phyloP scores from a whole-genome alignment of 768 basidiomycete genomes.

The Calocybe indica region DNA sequence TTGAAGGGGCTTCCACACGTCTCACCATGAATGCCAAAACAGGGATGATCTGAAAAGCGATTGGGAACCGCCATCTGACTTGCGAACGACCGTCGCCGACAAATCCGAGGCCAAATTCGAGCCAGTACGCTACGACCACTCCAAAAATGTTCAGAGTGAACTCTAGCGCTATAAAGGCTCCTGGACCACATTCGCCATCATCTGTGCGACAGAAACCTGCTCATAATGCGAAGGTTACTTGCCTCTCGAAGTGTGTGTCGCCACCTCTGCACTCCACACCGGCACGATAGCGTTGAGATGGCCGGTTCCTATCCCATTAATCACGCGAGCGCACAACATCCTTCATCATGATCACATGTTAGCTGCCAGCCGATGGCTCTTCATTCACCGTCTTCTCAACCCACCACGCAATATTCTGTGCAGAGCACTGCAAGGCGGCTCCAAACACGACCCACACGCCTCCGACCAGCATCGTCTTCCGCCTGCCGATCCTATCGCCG shows the following conservation, averaged over 20 bases:
- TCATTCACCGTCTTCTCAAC: slow-evolving; percentile 4
- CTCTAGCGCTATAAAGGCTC: slow-evolving; percentile 38
- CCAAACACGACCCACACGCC: slow-evolving; percentile 35
- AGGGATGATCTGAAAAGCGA: slow-evolving; percentile 39
- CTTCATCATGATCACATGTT: slow-evolving; percentile 13
- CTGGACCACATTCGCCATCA: slow-evolving; percentile 9
- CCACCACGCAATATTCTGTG: slow-evolving; percentile 35
- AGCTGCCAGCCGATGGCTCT: background rate
- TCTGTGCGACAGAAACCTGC: background rate
- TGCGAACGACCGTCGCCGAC: slow-evolving; percentile 35
- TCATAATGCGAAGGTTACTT: background rate
- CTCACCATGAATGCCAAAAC: slow-evolving; percentile 32
- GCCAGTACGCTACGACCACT: slow-evolving; percentile 40
- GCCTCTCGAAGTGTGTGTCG: slow-evolving; percentile 36
- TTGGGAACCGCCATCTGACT: slow-evolving; percentile 32
- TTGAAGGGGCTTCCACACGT: background rate
- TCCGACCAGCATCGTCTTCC: slow-evolving; percentile 34
- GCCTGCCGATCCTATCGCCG: slow-evolving; percentile 33
- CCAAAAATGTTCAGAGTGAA: slow-evolving; percentile 37
- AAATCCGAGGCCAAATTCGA: slow-evolving; percentile 39
- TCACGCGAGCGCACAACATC: slow-evolving; percentile 39
- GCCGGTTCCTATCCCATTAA: slow-evolving; percentile 40
- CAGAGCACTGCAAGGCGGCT: slow-evolving; percentile 34
- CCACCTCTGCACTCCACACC: slow-evolving; percentile 39
- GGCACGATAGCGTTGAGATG: slow-evolving; percentile 38